Conservation (phyloP, 2,329 filamentous ascomycete genomes). For the Pyrenochaeta sp. region DNA sequence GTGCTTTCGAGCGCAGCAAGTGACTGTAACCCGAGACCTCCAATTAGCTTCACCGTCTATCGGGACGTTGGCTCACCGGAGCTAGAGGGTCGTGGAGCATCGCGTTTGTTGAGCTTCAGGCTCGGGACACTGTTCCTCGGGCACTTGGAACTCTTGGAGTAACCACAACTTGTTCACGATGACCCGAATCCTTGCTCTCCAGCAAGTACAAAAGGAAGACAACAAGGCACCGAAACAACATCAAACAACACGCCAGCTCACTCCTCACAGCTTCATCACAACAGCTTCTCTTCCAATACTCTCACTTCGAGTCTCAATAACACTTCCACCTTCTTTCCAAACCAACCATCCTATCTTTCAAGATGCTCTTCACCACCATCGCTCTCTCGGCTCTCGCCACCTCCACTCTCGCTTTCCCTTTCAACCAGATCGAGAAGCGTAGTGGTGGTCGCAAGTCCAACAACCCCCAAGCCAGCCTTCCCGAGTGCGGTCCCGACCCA, state of each 20-base stretch:
- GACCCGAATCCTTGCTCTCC: neutral
- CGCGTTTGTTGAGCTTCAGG: neutral
- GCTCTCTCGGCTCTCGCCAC: constrained; percentile 5
- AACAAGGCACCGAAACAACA: neutral
- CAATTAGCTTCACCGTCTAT: neutral
- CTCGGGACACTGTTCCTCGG: neutral
- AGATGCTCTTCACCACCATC: constrained; percentile 6
- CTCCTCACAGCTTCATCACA: constrained; percentile 2
- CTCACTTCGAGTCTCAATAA: neutral
- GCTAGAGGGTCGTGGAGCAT: neutral
- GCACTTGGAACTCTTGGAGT: constrained; percentile 1
- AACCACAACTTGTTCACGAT: neutral
- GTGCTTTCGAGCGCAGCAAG: neutral
- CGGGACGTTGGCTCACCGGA: neutral
- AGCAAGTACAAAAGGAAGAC: neutral
- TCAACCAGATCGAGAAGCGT: constrained; percentile 4
- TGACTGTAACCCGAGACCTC: neutral
- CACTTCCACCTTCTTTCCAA: neutral
- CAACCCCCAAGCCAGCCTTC: constrained; percentile 1
- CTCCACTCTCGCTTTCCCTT: constrained; percentile 6
- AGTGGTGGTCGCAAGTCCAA: neutral
- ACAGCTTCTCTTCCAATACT: constrained; percentile 1
- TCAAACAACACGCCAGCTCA: constrained; percentile 4
- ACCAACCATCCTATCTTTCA: neutral
- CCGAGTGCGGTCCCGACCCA: neutral